Base-by-base conservation (phyloP, 1,284 basidiomycete genomes). In the Afroboletus lepidellus region DNA sequence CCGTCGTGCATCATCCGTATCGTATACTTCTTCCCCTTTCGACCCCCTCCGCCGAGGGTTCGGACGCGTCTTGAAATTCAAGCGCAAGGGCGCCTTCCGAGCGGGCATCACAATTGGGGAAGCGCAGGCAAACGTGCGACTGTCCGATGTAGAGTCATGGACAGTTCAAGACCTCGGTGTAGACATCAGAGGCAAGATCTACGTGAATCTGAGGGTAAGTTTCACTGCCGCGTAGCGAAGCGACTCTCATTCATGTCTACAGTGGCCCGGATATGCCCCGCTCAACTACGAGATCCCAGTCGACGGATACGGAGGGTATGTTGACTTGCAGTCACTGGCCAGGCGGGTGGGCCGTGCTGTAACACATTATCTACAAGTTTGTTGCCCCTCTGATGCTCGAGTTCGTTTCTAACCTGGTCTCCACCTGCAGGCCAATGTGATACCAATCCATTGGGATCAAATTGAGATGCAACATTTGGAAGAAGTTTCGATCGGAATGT, bases 201-300 rank as follows among this genome's bases (percentile, higher is more conserved):
- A 78, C 41, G 70, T 90, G 39, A 82, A 77, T 67, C 72, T 90
- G 50, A 76, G 79, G 67, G 87, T 85, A 60, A 36, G 74, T 69
- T 34, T 50, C 34, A 42, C 15, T 18, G 20, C n/a, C 18, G 7
- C 44, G 5, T 1, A 3, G 32, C 16, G 21, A 11, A 25, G 41
- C 34, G 1, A 30, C 36, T 43, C 49, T 59, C 27, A 56, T 38
- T 34, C 18, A 12, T 46, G 32, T 43, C 33, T 51, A 20, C 47
- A 89, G 87, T 90, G 87, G 87, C 72, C 77, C 41, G 86, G 86
- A 0, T 87, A 87, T 61, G 70, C 74, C 32, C 78, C 86, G 7
- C 77, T 88, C 65, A 87, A 83, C 41, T 90, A 89, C 60, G 83
- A 87, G 62, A 83, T 90, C 37, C 87, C 87, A 1, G 71, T 90